Evolutionary conservation across 2,329 filamentous ascomycete species (phyloP).

Genomic region (Xylariaceae sp.): DNA sequence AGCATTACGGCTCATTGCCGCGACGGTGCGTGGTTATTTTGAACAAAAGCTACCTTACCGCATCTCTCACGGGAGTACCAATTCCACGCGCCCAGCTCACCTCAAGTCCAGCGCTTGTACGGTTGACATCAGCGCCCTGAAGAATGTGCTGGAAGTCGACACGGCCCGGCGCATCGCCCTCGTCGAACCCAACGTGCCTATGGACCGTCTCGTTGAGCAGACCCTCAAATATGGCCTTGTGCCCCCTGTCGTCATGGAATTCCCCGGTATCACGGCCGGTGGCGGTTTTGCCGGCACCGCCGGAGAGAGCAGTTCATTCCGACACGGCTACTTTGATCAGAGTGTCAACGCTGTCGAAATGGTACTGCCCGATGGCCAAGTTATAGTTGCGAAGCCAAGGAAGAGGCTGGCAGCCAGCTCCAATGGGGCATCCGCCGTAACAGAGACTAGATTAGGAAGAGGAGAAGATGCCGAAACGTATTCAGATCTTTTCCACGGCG

Average conservation of each 20-base stretch:
- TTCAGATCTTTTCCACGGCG: slow-evolving; percentile 62
- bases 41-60: slow-evolving; percentile 59
- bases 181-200: slow-evolving; percentile 73
- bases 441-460: slow-evolving; percentile 9
- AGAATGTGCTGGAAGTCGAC: slow-evolving; percentile 64
- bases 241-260: slow-evolving; percentile 73
- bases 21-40: slow-evolving; percentile 48
- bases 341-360: slow-evolving; percentile 65
- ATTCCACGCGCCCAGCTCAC: slow-evolving; percentile 62
- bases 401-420: not conserved
- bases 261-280: slow-evolving; percentile 71
- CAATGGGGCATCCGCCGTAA: not conserved
- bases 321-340: slow-evolving; percentile 69
- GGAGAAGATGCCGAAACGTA: slow-evolving; percentile 21
- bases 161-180: slow-evolving; percentile 54
- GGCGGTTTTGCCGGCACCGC: slow-evolving; percentile 70
- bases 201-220: slow-evolving; percentile 66
- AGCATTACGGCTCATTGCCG: slow-evolving; percentile 46
- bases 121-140: slow-evolving; percentile 65
- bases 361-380: slow-evolving; percentile 64
- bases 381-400: slow-evolving; percentile 49
- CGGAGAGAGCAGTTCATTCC: slow-evolving; percentile 68
- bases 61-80: slow-evolving; percentile 75
- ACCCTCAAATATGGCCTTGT: slow-evolving; percentile 65
- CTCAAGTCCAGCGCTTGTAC: slow-evolving; percentile 36